Evolutionary conservation across 139 green algal species (phyloP).

Genomic region (Chlorella sp.): DNA sequence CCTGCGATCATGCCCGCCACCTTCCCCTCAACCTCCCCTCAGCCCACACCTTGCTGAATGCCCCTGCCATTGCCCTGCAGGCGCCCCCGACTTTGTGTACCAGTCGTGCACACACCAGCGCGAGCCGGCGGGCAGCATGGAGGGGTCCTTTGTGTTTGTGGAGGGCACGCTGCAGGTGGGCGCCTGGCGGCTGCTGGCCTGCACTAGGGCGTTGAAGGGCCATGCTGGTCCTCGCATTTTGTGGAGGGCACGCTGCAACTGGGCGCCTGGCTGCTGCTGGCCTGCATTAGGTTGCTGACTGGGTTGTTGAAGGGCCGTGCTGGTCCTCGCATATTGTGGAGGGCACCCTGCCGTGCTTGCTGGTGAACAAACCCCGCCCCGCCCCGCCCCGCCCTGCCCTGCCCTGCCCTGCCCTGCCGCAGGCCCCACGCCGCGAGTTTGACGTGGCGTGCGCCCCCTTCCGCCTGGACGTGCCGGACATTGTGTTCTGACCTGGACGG

Average conservation of each 20-base stretch:
- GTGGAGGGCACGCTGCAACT: too few species aligned
- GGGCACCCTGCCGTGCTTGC: too few species aligned
- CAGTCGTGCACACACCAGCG: slow-evolving; percentile 76
- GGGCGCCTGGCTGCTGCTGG: too few species aligned
- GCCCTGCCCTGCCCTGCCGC: not conserved
- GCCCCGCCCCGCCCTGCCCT: too few species aligned
- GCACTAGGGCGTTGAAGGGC: too few species aligned
- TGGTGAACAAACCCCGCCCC: too few species aligned
- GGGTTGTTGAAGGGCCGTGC: too few species aligned
- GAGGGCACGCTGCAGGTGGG: slow-evolving; percentile 51
- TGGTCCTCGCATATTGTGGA: too few species aligned
- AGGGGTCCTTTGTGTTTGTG: slow-evolving; percentile 83
- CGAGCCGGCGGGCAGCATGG: slow-evolving; percentile 59
- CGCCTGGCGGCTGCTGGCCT: not conserved
- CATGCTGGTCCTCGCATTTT: too few species aligned
- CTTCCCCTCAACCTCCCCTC: too few species aligned
- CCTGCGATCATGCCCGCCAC: too few species aligned
- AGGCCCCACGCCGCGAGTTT: slow-evolving; percentile 48
- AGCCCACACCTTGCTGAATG: not conserved
- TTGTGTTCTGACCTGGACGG: slow-evolving; percentile 29
- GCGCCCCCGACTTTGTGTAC: slow-evolving; percentile 73
- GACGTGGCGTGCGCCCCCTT: slow-evolving; percentile 54
- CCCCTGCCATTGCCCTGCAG: slow-evolving; percentile 2
- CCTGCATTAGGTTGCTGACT: too few species aligned
- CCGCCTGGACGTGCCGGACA: slow-evolving; percentile 48